Percentiles rank a stretch among this genome's conserved stretches.
These are phyloP conservation scores for Chaetomiaceae sp. DNA, from an alignment of 2,329 filamentous ascomycete species.

Conservation along the genomic window DNA sequence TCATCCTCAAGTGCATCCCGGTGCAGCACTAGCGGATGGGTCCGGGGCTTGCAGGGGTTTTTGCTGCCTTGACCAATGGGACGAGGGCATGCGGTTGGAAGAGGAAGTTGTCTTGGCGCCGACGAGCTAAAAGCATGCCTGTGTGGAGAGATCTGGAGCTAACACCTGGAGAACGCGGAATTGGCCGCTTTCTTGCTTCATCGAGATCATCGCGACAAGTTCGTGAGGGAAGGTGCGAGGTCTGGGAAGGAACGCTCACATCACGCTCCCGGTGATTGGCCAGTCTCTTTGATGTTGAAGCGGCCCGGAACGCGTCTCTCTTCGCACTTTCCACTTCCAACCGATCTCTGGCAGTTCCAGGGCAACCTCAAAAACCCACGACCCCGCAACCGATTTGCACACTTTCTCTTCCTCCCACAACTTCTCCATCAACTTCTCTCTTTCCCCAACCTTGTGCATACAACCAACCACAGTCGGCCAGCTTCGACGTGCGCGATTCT, in stretches of 20 bases:
- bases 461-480: background rate
- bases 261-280: background rate
- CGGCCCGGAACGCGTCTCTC: background rate
- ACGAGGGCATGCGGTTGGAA: no score
- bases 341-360: background rate
- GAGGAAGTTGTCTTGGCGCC: no score
- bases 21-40: no score
- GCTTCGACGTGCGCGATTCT: constrained; percentile 4
- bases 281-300: background rate
- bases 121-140: no score
- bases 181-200: no score
- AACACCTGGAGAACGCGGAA: no score
- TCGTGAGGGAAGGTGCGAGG: no score
- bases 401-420: background rate
- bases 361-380: background rate
- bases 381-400: background rate
- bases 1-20: no score
- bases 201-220: no score
- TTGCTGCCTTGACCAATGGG: no score
- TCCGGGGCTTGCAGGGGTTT: no score
- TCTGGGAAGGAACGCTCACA: background rate
- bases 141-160: no score
- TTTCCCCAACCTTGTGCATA: background rate
- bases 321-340: background rate
- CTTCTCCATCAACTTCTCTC: background rate